A percentile compares a stretch with the other conserved stretches of the same genome.
phyloP scores from a whole-genome alignment of 2,329 filamentous ascomycete genomes.

The Aspergillus spinulosporus region DNA sequence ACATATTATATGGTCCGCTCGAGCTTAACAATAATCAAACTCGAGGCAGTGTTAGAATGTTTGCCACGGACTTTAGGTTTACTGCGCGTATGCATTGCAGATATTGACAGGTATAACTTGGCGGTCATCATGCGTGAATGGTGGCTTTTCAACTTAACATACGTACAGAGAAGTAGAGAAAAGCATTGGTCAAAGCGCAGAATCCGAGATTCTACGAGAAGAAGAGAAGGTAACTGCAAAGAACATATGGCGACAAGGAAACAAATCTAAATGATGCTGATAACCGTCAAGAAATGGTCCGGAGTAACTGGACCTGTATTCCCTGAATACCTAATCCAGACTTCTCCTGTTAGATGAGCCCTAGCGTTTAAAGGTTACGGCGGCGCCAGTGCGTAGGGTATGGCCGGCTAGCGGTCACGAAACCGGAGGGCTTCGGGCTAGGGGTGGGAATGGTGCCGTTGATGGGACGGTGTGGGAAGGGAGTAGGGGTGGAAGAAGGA shows the following conservation, averaged over 20 bases:
- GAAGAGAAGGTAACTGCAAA: slow-evolving; percentile 3
- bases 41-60: no score
- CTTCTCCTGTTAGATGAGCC: background rate
- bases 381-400: slow-evolving; percentile 30
- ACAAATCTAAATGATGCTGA: slow-evolving; percentile 2
- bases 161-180: slow-evolving; percentile 17
- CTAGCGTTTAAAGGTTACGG: slow-evolving; percentile 21
- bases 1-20: no score
- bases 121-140: background rate
- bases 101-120: background rate
- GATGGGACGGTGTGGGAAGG: slow-evolving; percentile 17
- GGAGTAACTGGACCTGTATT: background rate
- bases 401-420: slow-evolving; percentile 34
- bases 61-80: background rate
- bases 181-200: slow-evolving; percentile 1
- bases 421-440: slow-evolving; percentile 30
- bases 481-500: slow-evolving; percentile 17
- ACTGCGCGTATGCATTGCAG: background rate
- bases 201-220: slow-evolving; percentile 6
- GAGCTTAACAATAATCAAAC: no score
- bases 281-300: background rate
- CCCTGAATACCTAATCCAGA: slow-evolving; percentile 7
- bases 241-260: background rate
- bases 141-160: slow-evolving; percentile 2
- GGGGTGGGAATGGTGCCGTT: slow-evolving; percentile 22